phyloP scores from a whole-genome alignment of 228 moss, liverwort and hornwort species.

The Sphagnum fallax region DNA sequence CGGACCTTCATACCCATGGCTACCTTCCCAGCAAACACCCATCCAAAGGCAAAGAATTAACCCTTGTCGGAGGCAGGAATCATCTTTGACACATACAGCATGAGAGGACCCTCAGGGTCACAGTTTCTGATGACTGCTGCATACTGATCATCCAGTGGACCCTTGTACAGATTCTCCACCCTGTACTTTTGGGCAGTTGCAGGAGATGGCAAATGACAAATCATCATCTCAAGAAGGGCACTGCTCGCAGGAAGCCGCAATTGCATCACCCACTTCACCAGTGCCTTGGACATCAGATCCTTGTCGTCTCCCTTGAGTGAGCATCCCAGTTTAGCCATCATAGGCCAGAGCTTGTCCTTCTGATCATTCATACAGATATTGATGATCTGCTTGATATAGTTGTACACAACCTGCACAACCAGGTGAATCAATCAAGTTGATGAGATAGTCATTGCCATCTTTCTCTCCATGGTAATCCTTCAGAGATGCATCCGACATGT shows the following conservation, averaged over 20 bases:
- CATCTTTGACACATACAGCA: slow-evolving; percentile 14
- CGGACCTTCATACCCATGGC: slow-evolving; percentile 15
- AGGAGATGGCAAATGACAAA: slow-evolving; percentile 8
- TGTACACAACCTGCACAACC: slow-evolving; percentile 24
- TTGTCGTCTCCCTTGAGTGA: slow-evolving; percentile 4
- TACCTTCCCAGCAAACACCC: slow-evolving; percentile 18
- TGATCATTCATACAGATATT: slow-evolving; percentile 24
- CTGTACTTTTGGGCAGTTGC: slow-evolving; percentile 7
- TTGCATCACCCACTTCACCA: slow-evolving; percentile 35
- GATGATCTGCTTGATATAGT: slow-evolving; percentile 22
- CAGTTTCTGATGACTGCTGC: slow-evolving; percentile 11
- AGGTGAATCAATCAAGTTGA: slow-evolving; percentile 45
- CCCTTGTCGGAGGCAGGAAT: slow-evolving; percentile 10
- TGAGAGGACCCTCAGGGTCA: slow-evolving; percentile 12
- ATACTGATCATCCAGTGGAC: slow-evolving; percentile 4
- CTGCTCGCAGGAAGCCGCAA: slow-evolving; percentile 18
- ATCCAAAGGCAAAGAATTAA: slow-evolving; percentile 7
- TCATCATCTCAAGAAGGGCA: slow-evolving; percentile 13
- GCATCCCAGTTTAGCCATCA: slow-evolving; percentile 16
- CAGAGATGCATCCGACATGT: slow-evolving; percentile 16
- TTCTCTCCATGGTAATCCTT: slow-evolving; percentile 30
- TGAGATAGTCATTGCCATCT: slow-evolving; percentile 34
- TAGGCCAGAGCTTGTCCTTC: slow-evolving; percentile 25
- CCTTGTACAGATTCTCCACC: slow-evolving; percentile 11
- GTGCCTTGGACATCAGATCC: slow-evolving; percentile 21